A percentile compares a stretch with the other conserved stretches of the same genome.
Evolutionary conservation across 2,329 filamentous ascomycete genomes (phyloP).

Genomic region (Claviceps sorghi): DNA sequence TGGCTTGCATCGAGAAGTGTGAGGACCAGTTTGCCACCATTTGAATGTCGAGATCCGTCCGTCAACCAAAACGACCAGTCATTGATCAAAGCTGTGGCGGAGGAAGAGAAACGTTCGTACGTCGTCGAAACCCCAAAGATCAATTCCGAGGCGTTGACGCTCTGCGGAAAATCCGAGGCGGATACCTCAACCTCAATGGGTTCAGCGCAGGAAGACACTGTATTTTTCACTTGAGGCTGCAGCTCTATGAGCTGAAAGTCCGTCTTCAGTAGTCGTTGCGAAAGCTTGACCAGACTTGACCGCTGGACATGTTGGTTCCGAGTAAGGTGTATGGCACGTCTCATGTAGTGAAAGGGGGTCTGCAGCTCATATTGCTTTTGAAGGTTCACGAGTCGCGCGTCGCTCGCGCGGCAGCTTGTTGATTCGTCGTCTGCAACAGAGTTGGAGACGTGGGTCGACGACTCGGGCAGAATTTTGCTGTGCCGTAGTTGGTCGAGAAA

Average conservation of each 20-base stretch:
- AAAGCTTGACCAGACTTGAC: constrained; percentile 33
- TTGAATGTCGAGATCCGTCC: constrained; percentile 36
- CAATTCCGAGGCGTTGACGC: constrained; percentile 38
- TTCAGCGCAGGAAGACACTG: constrained; percentile 27
- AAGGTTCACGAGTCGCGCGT: neutral
- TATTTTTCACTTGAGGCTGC: constrained; percentile 18
- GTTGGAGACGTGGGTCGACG: neutral
- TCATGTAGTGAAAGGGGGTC: constrained; percentile 38
- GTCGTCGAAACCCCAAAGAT: constrained; percentile 45
- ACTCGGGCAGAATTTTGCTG: neutral
- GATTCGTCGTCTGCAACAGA: neutral
- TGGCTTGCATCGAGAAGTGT: constrained; percentile 36
- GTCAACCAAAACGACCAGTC: constrained; percentile 47
- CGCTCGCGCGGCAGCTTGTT: constrained; percentile 1
- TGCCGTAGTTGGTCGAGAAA: too few species aligned
- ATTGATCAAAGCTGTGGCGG: constrained; percentile 33
- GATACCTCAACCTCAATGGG: constrained; percentile 30
- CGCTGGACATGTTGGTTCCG: constrained; percentile 31
- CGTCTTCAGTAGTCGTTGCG: constrained; percentile 22
- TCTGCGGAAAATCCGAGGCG: constrained; percentile 24
- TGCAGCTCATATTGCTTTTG: constrained; percentile 28
- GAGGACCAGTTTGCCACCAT: constrained; percentile 40
- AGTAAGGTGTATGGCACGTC: constrained; percentile 36
- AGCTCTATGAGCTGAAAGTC: constrained; percentile 32
- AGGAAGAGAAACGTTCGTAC: constrained; percentile 35